Evolutionary conservation across 352 stramenopile species (phyloP), one percentile per base, ranked within the genome.

Genomic region (Phytophthora fragariaefolia): DNA sequence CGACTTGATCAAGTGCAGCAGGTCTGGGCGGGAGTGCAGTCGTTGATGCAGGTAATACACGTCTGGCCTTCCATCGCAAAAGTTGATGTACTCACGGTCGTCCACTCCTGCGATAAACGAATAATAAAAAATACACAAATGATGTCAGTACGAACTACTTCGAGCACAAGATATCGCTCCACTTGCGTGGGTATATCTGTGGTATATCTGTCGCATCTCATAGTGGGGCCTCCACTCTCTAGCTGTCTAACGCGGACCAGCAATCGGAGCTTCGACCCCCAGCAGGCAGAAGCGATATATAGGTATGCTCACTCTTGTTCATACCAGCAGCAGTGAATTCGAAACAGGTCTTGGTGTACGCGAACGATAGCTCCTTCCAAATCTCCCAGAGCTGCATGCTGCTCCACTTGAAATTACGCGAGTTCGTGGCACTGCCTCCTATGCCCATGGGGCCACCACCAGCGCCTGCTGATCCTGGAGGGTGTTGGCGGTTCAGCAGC

Each of bases 381-480:
- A 93, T 91, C 58, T 91, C 85, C 85, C 85, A 93, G 2, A 93
- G 72, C 59, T 93, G 85, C 82, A 91, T 90, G 47, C 75, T 89
- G 61, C 81, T 91, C 85, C 85, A 93, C 71, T 92, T 86, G 57
- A 84, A 85, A 63, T 83, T 89, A 22, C 77, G 80, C 50, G 80
- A 79, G 30, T 78, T 80, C 6, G 69, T 81, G 18, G 62, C 71
- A 56, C 67, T 82, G 15, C 71, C 60, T 32, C 70, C 68, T 1
- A 40, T 66, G 26, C 58, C 62, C 22, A 66, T 51, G 4, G 61
- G 65, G 9, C 60, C 65, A 28, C 69, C 62, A 49, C 24, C 40
- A 5, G 48, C 48, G 15, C 56, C 24, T 50, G 36, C 42, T 28
- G 66, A 69, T 53, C 71, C 52, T 1, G 56, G 47, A 24, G 57